Evolutionary conservation across 169 alveolate species (phyloP), one percentile per base, ranked within the genome.

Genomic region (Babesia sp.): DNA sequence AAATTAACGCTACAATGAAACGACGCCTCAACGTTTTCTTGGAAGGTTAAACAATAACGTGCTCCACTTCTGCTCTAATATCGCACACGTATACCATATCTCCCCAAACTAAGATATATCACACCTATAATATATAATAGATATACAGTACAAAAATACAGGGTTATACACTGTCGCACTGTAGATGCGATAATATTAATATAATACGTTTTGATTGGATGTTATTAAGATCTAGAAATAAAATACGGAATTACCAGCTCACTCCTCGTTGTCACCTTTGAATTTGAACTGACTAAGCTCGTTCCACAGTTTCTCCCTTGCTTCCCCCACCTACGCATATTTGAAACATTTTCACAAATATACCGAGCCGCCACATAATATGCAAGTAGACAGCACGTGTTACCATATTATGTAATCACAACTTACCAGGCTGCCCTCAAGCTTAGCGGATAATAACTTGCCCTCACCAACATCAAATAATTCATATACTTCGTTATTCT

Each of bases 381-480:
- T 9, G 7, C 7, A 50, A n/a, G 58, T 24, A 39, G 18, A 50
- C n/a, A 50, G 48, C 44, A 29, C 12, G 12, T 14, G 20, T 1
- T 14, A 1, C 5, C 16, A 46, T 56, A 36, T 36, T 26, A 6
- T 29, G 56, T 20, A 48, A 20, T 16, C n/a, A 24, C 37, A 18
- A 71, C 76, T 48, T 63, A 81, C 89, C 85, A 71, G 26, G 58
- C 89, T 81, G 20, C 85, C 85, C 8, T 81, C 85, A 14, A 81
- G 74, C 28, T 72, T 81, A 7, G 89, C 74, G 48, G 85, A 63
- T 12, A 81, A 29, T 18, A 53, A 60, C 6, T 3, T 24, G 0
- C 31, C 37, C 14, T 39, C 18, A 0, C 81, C 71, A 9, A 60
- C 26, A 44, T 81, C 85, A 66, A 26, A 81, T 12, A 81, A 74